Evolutionary conservation across 2,329 filamentous ascomycete species (phyloP), one percentile per base, ranked within the genome.

Genomic region (Verticillium isaacii): DNA sequence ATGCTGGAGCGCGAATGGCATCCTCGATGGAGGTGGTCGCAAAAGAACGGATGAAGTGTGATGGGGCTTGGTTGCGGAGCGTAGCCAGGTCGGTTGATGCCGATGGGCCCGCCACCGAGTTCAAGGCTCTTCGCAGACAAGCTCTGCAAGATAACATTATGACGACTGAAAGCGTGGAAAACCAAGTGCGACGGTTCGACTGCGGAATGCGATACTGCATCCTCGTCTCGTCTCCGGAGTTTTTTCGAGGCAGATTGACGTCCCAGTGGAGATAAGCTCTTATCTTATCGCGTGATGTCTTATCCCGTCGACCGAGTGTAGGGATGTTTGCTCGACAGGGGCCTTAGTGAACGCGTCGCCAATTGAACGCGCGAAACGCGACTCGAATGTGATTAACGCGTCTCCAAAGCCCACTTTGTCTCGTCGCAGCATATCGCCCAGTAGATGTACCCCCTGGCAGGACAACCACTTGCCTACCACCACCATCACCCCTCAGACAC

Each of bases 141-240:
- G 72, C 69, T 64, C 71, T 69, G 62, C 77, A 79, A 59, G 75
- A 68, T 61, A 74, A 75, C 78, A 80, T 80, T 2, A 9, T 12
- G 11, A 9, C 19, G 19, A 56, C 23, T 17, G 29, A 6, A 9
- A 12, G 41, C 19, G 45, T 9, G 19, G 25, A 32, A 23, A 56
- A 15, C 25, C 19, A 56, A 50, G 50, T 56, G 29, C 25, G 17
- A n/a, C 7, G 9, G 12, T 11, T 56, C 25, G 55, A 15, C 7
- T 23, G n/a, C 11, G 45, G 19, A 50, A 41, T 41, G 37, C 37
- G 17, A 41, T 12, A 41, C 12, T 8, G 14, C 37, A n/a, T n/a
- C 45, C 19, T 50, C 12, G 19, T 12, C 17, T 50, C 19, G 19
- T 25, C 19, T 50, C 45, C 19, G 45, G 45, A 56, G 34, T 56